A percentile compares a stretch with the other conserved stretches of the same genome.
Evolutionary conservation across 2,329 filamentous ascomycete genomes (phyloP).

Genomic region (Akanthomyces uredinophilus): DNA sequence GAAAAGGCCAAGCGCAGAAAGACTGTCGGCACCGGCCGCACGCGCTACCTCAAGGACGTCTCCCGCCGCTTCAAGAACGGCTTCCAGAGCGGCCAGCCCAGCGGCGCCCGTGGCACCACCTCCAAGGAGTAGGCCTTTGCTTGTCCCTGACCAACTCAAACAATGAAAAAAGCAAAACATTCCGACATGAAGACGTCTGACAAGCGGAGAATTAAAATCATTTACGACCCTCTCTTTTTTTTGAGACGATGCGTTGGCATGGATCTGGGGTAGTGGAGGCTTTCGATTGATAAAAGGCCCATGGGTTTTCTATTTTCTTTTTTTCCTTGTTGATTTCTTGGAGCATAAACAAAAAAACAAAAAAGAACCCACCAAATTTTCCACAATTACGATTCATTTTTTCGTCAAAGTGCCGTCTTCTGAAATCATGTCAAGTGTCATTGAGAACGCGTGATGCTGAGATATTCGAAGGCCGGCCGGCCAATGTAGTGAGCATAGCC

Average conservation of each 20-base stretch:
- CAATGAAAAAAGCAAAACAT: background rate
- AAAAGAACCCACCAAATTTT: conserved; percentile 8
- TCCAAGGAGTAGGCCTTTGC: conserved; percentile 28
- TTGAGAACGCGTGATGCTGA: no score
- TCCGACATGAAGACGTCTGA: background rate
- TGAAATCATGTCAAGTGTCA: background rate
- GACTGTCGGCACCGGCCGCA: conserved; percentile 95
- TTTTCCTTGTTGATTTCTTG: conserved; percentile 7
- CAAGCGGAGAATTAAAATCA: conserved; percentile 19
- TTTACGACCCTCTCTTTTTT: background rate
- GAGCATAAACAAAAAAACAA: conserved; percentile 14
- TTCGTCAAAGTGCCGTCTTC: background rate
- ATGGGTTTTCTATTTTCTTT: conserved; percentile 7
- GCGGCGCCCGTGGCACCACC: conserved; percentile 67
- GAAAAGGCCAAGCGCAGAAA: conserved; percentile 99
- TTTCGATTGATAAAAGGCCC: background rate
- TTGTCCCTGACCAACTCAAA: background rate
- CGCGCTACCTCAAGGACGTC: conserved; percentile 90
- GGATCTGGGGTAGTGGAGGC: background rate
- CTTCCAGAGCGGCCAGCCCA: conserved; percentile 86
- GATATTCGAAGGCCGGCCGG: no score
- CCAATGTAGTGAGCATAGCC: no score
- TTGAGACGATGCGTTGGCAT: conserved; percentile 4
- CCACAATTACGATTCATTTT: background rate
- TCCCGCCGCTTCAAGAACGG: conserved; percentile 95